Base-by-base conservation (phyloP, 345 rosid genomes). In the Eucalyptus rudis region DNA sequence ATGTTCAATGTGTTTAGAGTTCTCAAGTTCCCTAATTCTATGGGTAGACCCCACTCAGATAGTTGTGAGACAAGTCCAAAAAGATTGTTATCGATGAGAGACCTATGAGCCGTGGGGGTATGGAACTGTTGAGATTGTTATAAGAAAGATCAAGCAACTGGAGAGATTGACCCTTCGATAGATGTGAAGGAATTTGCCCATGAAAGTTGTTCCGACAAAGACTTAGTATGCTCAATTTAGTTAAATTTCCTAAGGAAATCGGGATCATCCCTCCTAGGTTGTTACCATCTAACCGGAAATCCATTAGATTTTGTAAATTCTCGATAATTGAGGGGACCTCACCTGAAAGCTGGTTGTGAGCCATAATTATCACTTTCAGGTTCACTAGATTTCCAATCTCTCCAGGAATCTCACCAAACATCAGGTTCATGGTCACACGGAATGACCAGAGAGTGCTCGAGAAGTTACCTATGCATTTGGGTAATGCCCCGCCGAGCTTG, bases 241-340 rank as follows among this genome's bases (percentile, higher is more conserved):
- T 68, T 16, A 31, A 12, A 68, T 31, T 68, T 68, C 79, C 79
- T 16, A 31, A 31, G n/a, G 36, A 68, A 68, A 12, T n/a, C 0
- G 79, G 43, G 43, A 68, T 68, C 0, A 2, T 31, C 79, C 79
- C 79, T 31, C 79, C 7, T 1, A 66, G 6, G 43, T 68, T 68
- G 24, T 17, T 68, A 9, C 19, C 1, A 16, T 10, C 0, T 1
- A 68, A 68, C 3, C 4, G 6, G 7, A 66, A n/a, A 7, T 0
- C 47, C 11, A 15, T 22, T 7, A 66, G 79, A n/a, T 31, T 66
- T n/a, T n/a, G 79, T 15, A 31, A 31, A 7, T 66, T 66, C 40
- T 11, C 11, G 1, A 66, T 4, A 66, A 4, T 66, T 15, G 40
- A n/a, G 5, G 79, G 79, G 20, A 66, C 2, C 40, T n/a, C 79